Evolutionary conservation across 2,329 filamentous ascomycete species (phyloP), one percentile per base, ranked within the genome.

Genomic region (Pyricularia sp.): DNA sequence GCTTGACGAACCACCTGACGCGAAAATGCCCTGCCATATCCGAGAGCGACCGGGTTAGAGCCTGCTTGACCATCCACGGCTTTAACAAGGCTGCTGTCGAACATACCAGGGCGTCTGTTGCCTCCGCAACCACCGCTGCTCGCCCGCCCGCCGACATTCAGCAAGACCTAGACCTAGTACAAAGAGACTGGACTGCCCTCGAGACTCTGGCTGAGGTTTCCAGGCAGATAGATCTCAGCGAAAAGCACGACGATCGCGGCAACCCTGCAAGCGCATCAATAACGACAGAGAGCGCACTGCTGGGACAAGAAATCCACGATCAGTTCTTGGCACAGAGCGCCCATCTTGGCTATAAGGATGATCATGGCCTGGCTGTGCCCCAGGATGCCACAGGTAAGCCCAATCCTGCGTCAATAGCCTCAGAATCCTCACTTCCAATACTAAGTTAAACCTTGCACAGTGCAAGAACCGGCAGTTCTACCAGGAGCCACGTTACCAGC

Each of bases 151-250:
- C 69, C 10, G 68, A 65, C 2, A 71, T 66, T 40, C 61, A 65
- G 64, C 70, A 71, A 60, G 57, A 70, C n/a, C 70, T 73, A 60
- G 75, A 77, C 26, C 71, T 79, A 8, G 79, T 81, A 49, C 74
- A 75, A 65, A 75, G 75, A 69, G 85, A 86, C 68, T 91, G 91
- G 81, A 91, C 90, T 67, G 90, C 90, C 1, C 80, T 96, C 49
- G 90, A 96, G 73, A 92, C 92, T 5, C 81, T 96, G 26, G 92
- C 92, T 35, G 92, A 96, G 75, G 92, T 93, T 0, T 96, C 92
- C 62, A 84, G 91, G 63, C 90, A 90, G 73, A 84, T 94, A 66
- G 89, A 89, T 69, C 79, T 86, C 19, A 83, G 80, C 66, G 82
- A 86, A 70, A 86, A 85, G 71, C 82, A 80, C 64, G 82, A 84